Evolutionary conservation across 352 stramenopile genomes (phyloP), one percentile per base, ranked within the genome.

Genomic region (Globisporangium iwayamae): DNA sequence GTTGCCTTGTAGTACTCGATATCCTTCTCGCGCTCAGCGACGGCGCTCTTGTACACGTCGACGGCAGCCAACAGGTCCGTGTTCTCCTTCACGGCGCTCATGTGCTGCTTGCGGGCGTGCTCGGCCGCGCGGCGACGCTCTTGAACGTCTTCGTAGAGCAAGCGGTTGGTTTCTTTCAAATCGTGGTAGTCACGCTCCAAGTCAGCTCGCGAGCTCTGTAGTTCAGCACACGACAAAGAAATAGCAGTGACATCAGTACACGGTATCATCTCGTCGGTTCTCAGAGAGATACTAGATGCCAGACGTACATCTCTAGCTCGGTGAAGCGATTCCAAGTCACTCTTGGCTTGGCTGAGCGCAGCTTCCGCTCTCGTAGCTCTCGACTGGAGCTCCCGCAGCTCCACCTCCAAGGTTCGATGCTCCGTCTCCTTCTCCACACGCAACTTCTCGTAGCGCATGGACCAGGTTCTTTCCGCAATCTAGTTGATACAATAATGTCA

Each of bases 81-180:
- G 66, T 90, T 91, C 58, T 91, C 80, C 5, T 68, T 69, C 8
- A 91, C 68, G 4, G 78, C 71, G 52, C 67, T 59, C 59, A 84
- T 65, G 38, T 87, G 79, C 69, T 88, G 83, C 56, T 89, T 88
- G 10, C 79, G 80, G 30, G 74, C 72, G 56, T 85, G 74, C 10
- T 86, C 75, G 3, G 73, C 71, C 28, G 79, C 79, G 20, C 72
- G 73, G 14, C 77, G 71, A 18, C 79, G 76, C 34, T 89, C 80
- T 51, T 86, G 75, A 1, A 91, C 63, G 48, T 91, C 83, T 56
- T 78, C 70, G 41, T 78, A 71, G 16, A 91, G 70, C 58, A 91
- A 60, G 0, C 77, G 75, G 43, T 91, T 91, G 62, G 79, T 91
- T 61, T 89, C 77, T 54, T 89, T 84, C 11, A 90, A 57, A 43